phyloP scores from a whole-genome alignment of 2,329 filamentous ascomycete genomes.

The Harringtonia aguacate region DNA sequence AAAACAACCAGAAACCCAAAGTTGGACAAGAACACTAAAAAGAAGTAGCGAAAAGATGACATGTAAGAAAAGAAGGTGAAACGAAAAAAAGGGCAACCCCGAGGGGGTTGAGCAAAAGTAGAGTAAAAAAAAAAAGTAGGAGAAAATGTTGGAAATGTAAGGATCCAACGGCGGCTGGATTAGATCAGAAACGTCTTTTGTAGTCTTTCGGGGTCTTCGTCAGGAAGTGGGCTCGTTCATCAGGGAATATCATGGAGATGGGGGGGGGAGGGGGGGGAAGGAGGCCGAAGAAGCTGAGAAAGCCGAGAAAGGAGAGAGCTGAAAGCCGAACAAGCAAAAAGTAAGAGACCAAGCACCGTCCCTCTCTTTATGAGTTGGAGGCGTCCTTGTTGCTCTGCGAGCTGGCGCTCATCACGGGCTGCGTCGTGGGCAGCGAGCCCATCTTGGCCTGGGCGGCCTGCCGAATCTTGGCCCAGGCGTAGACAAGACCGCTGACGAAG shows the following conservation, averaged over 20 bases:
- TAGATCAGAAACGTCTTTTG: no score
- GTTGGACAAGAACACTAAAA: neutral
- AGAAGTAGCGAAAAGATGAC: neutral
- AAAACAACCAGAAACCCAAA: no score
- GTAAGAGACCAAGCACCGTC: neutral
- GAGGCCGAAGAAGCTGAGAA: neutral
- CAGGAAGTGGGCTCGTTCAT: no score
- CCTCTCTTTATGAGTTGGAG: conserved; percentile 47
- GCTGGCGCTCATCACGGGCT: conserved; percentile 75
- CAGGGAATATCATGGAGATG: no score
- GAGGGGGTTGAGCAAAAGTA: no score
- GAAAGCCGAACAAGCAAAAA: neutral
- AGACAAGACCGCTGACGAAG: conserved; percentile 87
- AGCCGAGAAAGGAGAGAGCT: neutral
- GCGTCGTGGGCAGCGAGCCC: conserved; percentile 51
- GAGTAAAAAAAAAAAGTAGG: no score
- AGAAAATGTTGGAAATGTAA: no score
- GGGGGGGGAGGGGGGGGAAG: neutral
- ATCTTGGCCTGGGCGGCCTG: conserved; percentile 59
- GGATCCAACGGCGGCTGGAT: no score
- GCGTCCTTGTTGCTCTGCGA: conserved; percentile 83
- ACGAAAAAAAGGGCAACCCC: no score
- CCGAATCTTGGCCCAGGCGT: conserved; percentile 75
- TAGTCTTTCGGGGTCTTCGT: no score
- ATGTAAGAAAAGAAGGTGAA: no score